Evolutionary conservation across 495 filamentous ascomycete species (phyloP), one percentile per base, ranked within the genome.

Genomic region (Xylaria sp.): DNA sequence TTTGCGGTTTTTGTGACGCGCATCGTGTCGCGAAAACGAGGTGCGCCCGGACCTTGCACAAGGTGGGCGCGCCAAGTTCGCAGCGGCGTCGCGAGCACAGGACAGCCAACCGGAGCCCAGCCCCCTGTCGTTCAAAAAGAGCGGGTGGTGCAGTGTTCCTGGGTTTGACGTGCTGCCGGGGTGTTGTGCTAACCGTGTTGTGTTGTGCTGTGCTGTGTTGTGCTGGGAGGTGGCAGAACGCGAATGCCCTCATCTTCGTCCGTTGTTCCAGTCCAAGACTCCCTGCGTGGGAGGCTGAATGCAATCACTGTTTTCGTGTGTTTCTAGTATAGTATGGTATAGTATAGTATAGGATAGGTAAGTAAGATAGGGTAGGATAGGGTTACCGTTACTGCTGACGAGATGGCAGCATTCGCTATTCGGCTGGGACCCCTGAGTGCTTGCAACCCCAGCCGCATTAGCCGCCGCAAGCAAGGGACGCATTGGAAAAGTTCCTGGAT

Each of bases 1-100:
- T 62, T 64, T 72, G 43, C 64, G 53, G 48, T 65, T 72, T 72
- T 72, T 72, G 59, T 68, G 52, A 72, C 64, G 63, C 68, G 64
- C 70, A 72, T 62, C n/a, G n/a, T 26, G 64, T 64, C 61, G 37
- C 68, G 68, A 65, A 64, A 58, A 55, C 55, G 44, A 71, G 11
- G 26, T 31, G 61, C 69, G 40, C 33, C 46, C 61, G 50, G 61
- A 66, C 69, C 61, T 66, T 53, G 52, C 69, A 66, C 50, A 71
- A 43, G 15, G 11, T 48, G 24, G 24, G 59, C 46, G 59, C 59
- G 31, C 24, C 63, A 66, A 24, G 63, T 43, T 44, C 57, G 26
- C 61, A 31, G 26, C 61, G 33, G 12, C 41, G 15, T 58, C 50
- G 66, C 33, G 52, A 58, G 63, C 14, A 35, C 8, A 50, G 31